Evolutionary conservation across 495 filamentous ascomycete species (phyloP).

Genomic region (Neurospora sp.): DNA sequence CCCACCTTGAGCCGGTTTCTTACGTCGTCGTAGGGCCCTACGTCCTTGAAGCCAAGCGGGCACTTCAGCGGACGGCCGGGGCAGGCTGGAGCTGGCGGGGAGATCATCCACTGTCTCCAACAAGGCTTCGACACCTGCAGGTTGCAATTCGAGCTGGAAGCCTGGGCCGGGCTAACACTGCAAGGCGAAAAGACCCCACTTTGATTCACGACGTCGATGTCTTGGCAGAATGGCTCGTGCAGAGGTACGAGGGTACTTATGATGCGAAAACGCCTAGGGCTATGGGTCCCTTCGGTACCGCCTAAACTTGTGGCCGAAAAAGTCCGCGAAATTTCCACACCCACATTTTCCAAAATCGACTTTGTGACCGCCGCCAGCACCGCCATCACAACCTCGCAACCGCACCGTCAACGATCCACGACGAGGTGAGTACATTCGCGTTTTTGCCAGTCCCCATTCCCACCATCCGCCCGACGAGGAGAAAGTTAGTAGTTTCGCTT

Average conservation of each 20-base stretch:
- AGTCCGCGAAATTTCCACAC: constrained; percentile 12
- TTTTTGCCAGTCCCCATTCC: neutral
- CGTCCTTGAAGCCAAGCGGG: neutral
- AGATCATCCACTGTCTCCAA: neutral
- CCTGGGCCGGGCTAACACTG: neutral
- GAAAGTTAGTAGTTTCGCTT: neutral
- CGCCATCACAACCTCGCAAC: constrained; percentile 10
- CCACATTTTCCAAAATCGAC: constrained; percentile 26
- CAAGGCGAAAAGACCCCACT: neutral
- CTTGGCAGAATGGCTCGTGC: neutral
- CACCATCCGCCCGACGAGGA: neutral
- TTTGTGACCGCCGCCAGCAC: neutral
- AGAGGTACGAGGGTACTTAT: neutral
- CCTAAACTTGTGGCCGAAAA: constrained; percentile 18
- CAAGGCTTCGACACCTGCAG: neutral
- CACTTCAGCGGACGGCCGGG: neutral
- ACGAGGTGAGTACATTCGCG: constrained; percentile 8
- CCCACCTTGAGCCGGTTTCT: neutral
- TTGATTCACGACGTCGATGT: neutral
- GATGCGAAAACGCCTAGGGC: neutral
- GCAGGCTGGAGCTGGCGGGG: neutral
- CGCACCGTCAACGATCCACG: constrained; percentile 17
- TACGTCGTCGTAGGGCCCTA: neutral
- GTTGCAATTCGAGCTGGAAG: neutral
- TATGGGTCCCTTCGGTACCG: constrained; percentile 7